phyloP scores from a whole-genome alignment of 2,329 filamentous ascomycete species.

The Teratosphaeria nubilosa region DNA sequence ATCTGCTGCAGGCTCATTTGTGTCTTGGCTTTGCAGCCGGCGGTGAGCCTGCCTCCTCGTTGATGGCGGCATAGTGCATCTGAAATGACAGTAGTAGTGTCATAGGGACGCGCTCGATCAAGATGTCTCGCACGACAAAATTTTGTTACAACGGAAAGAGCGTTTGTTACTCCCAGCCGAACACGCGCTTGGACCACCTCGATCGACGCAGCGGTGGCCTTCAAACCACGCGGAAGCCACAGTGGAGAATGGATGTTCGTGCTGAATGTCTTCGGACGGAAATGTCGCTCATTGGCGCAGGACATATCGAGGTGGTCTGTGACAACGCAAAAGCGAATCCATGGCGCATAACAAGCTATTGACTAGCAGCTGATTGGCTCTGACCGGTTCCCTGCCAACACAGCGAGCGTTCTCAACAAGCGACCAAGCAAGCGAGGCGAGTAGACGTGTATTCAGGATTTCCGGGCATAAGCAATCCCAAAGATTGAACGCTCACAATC shows the following conservation, averaged over 20 bases:
- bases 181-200: no score
- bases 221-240: no score
- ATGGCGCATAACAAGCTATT: no score
- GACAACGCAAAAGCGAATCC: not conserved
- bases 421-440: not conserved
- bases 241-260: no score
- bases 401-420: not conserved
- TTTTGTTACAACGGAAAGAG: no score
- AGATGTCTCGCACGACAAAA: no score
- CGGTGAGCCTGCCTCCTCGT: constrained; percentile 1
- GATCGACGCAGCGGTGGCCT: no score
- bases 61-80: constrained; percentile 1
- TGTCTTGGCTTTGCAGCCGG: not conserved
- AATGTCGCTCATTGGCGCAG: no score
- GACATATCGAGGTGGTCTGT: not conserved
- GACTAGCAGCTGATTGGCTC: not conserved
- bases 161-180: no score
- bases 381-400: not conserved
- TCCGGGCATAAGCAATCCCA: not conserved
- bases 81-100: not conserved
- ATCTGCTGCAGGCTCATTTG: not conserved
- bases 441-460: not conserved
- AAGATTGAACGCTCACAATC: no score
- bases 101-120: no score
- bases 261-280: no score